Base-by-base conservation (phyloP, 2,329 filamentous ascomycete genomes). In the Colletotrichum cordylinicola region DNA sequence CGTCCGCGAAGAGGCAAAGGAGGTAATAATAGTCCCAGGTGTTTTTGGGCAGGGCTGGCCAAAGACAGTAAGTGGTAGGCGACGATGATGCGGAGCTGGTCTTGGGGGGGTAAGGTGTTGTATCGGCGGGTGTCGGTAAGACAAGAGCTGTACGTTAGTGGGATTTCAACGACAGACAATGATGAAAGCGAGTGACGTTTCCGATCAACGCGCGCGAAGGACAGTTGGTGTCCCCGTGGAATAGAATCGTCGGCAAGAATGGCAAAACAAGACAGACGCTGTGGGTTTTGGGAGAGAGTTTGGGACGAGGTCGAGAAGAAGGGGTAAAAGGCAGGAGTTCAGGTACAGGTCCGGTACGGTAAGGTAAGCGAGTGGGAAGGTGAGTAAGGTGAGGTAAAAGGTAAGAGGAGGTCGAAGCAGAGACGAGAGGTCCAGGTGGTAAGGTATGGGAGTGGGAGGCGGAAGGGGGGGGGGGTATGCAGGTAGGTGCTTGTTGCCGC, bases 131-230 rank as follows among this genome's bases (percentile, higher is more conserved):
- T 58, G 70, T 68, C 64, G 72, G 73, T 73, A 64, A 75, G 73
- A 73, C 73, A 75, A 67, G 64, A 75, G 73, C 73, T 75, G 70
- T 60, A 60, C 74, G 70, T 74, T 76, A 73, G 74, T 76, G 74
- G 70, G 65, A 76, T 74, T 69, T 73, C 31, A 65, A 76, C 74
- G 56, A 76, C 56, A 68, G 73, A 75, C 39, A 48, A 74, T 58
- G 33, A 67, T 75, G 70, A 69, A 75, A 75, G 70, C 70, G 70
- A 76, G 70, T 68, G 74, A 76, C 70, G 74, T 76, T 76, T 74
- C 70, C 74, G 70, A 76, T 65, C 15, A 64, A 68, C 24, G 56
- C 64, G 65, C 55, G 73, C 70, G 74, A 73, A n/a, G 58, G 27
- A 67, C 64, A 68, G n/a, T 55, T 35, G 31, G 58, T 33, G 24